phyloP scores from a whole-genome alignment of 2,329 filamentous ascomycete genomes.

The Phyllosticta paracitricarpa region DNA sequence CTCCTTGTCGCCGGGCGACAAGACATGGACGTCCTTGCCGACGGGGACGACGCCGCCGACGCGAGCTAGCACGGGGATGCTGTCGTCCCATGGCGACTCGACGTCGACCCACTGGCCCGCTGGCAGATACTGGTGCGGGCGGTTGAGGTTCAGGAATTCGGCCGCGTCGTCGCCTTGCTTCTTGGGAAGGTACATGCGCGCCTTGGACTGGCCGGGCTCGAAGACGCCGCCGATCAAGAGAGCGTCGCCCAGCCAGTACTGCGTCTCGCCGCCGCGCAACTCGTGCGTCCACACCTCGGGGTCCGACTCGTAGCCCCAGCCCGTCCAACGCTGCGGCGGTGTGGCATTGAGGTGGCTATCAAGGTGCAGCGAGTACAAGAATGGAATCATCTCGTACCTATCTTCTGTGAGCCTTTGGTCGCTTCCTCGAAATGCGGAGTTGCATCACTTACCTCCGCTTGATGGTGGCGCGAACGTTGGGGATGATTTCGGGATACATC shows the following conservation, averaged over 20 bases:
- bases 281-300: slow-evolving; percentile 53
- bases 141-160: slow-evolving; percentile 54
- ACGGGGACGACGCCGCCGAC: slow-evolving; percentile 46
- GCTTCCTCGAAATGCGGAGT: neutral
- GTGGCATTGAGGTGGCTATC: slow-evolving; percentile 50
- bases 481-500: slow-evolving; percentile 62
- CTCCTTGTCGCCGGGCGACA: slow-evolving; percentile 39
- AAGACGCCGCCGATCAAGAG: slow-evolving; percentile 56
- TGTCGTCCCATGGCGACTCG: slow-evolving; percentile 40
- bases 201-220: slow-evolving; percentile 44
- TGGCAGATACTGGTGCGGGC: slow-evolving; percentile 47
- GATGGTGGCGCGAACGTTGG: slow-evolving; percentile 53
- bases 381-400: slow-evolving; percentile 62
- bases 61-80: slow-evolving; percentile 47
- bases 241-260: slow-evolving; percentile 63
- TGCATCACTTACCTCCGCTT: slow-evolving; percentile 34
- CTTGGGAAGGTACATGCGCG: slow-evolving; percentile 53
- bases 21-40: slow-evolving; percentile 41
- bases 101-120: slow-evolving; percentile 46
- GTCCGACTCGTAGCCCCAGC: slow-evolving; percentile 62
- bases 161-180: slow-evolving; percentile 31
- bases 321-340: slow-evolving; percentile 61
- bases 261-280: slow-evolving; percentile 54
- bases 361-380: slow-evolving; percentile 57
- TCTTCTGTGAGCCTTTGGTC: neutral